Conservation (phyloP, 257 asterid species). For the Lycium barbarum region DNA sequence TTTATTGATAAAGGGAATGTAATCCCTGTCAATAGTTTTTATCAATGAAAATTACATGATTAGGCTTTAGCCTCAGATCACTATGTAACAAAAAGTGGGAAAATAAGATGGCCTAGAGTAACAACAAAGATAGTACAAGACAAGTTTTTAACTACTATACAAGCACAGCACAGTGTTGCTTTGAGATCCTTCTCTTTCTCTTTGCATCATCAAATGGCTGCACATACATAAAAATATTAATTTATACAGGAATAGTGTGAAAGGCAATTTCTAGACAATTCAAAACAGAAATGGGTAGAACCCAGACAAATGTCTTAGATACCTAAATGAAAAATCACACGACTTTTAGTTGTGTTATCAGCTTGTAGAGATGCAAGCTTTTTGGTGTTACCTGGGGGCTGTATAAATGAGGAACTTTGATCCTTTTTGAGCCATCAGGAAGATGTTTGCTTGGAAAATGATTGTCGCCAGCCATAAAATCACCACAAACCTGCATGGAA, state of each 20-base stretch:
- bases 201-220: slow-evolving; percentile 60
- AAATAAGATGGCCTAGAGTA: neutral
- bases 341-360: neutral
- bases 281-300: neutral
- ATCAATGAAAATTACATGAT: slow-evolving; percentile 26
- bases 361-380: neutral
- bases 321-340: neutral
- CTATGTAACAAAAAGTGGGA: slow-evolving; percentile 29
- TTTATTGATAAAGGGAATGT: neutral
- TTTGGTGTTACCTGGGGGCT: slow-evolving; percentile 30
- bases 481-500: slow-evolving; percentile 22
- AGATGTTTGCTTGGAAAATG: slow-evolving; percentile 28
- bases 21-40: neutral
- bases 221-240: slow-evolving; percentile 20
- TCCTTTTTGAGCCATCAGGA: slow-evolving; percentile 37
- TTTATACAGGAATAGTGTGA: neutral
- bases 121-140: neutral
- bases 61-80: slow-evolving; percentile 28
- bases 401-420: slow-evolving; percentile 17
- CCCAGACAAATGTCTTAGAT: neutral
- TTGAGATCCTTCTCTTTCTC: slow-evolving; percentile 49
- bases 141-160: slow-evolving; percentile 34
- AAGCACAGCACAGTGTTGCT: slow-evolving; percentile 61
- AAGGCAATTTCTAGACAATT: neutral
- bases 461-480: slow-evolving; percentile 5